Conservation (phyloP, 352 stramenopile species). For the Phytophthora cryptogea region DNA sequence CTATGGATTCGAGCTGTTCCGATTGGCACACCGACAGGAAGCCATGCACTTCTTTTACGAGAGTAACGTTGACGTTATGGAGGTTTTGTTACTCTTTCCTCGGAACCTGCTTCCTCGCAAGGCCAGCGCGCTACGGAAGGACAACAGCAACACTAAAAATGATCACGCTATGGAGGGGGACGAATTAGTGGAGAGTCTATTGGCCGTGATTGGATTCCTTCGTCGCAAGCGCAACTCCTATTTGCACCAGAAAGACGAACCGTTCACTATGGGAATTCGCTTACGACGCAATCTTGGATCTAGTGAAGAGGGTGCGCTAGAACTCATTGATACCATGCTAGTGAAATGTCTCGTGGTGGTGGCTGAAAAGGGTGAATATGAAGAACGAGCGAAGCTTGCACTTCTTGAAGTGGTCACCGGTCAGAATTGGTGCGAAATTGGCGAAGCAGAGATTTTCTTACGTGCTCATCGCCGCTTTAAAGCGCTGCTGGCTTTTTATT, state of each 20-base stretch:
- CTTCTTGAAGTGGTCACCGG: slow-evolving; percentile 59
- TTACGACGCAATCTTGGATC: slow-evolving; percentile 12
- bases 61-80: slow-evolving; percentile 50
- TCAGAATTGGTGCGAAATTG: slow-evolving; percentile 71
- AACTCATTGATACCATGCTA: slow-evolving; percentile 80
- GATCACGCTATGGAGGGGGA: slow-evolving; percentile 41
- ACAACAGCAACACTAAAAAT: slow-evolving; percentile 32
- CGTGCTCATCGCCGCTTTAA: slow-evolving; percentile 65
- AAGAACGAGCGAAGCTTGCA: slow-evolving; percentile 38
- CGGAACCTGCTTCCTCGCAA: slow-evolving; percentile 73
- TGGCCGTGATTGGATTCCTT: slow-evolving; percentile 61
- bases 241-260: slow-evolving; percentile 18
- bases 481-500: slow-evolving; percentile 73
- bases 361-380: slow-evolving; percentile 47
- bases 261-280: not conserved
- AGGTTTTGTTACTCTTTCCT: slow-evolving; percentile 74
- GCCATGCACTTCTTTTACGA: slow-evolving; percentile 71
- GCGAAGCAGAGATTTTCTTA: slow-evolving; percentile 79
- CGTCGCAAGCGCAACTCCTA: slow-evolving; percentile 44
- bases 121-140: slow-evolving; percentile 30
- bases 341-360: slow-evolving; percentile 84
- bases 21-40: slow-evolving; percentile 19
- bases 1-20: slow-evolving; percentile 67
- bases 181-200: slow-evolving; percentile 53
- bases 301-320: slow-evolving; percentile 35